phyloP scores from a whole-genome alignment of 352 stramenopile species.

The Globisporangium alternatum region DNA sequence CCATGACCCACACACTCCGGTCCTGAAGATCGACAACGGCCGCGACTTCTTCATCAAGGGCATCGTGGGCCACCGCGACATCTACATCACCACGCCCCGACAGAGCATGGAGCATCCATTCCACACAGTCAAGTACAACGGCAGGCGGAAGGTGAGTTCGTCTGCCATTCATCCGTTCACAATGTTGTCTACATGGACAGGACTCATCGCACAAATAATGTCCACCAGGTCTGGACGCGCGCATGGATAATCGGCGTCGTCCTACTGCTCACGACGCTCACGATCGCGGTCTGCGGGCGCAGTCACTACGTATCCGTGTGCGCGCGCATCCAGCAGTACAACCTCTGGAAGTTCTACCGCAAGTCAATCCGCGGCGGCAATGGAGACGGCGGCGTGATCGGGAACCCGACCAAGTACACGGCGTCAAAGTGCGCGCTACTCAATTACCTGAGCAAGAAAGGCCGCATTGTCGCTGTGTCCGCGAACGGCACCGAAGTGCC shows the following conservation, averaged over 20 bases:
- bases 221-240: slow-evolving; percentile 7
- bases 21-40: slow-evolving; percentile 10
- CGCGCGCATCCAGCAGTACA: slow-evolving; percentile 24
- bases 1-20: neutral
- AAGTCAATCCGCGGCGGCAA: slow-evolving; percentile 41
- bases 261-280: neutral
- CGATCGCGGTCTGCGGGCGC: slow-evolving; percentile 4
- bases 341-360: slow-evolving; percentile 20
- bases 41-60: slow-evolving; percentile 15
- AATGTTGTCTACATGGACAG: neutral
- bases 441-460: slow-evolving; percentile 64
- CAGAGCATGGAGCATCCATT: neutral
- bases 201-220: neutral
- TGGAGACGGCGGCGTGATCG: slow-evolving; percentile 30
- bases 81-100: neutral
- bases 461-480: slow-evolving; percentile 37
- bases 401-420: slow-evolving; percentile 58
- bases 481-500: slow-evolving; percentile 38
- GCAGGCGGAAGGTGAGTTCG: slow-evolving; percentile 4
- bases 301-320: slow-evolving; percentile 3
- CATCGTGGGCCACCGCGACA: slow-evolving; percentile 12
- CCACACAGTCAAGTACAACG: slow-evolving; percentile 6
- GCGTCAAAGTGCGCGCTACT: slow-evolving; percentile 50
- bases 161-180: neutral
- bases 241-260: neutral